Evolutionary conservation across 129 eudicot genomes (phyloP), one percentile per base, ranked within the genome.

Genomic region (Flaveria trinervia): DNA sequence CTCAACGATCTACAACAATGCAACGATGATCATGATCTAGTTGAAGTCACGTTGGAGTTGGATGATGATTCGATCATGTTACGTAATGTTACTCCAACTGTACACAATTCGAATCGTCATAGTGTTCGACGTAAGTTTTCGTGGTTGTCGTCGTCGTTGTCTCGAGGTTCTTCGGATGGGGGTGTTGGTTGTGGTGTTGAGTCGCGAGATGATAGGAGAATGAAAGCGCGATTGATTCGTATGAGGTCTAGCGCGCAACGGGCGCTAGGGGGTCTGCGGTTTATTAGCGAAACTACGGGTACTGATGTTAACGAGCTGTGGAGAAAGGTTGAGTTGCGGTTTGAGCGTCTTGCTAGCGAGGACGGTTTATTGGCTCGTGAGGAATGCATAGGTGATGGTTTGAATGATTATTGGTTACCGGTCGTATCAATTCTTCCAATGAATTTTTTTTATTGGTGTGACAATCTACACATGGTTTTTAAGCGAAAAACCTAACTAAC

Each of bases 231-330:
- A 78, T 68, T 95, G 6, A 83, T 88, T 43, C 75, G 99, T 17
- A 83, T 79, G 15, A 82, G 75, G 73, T 92, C 99, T 4, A 76
- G 92, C 73, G 99, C 99, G 5, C 99, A 92, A 79, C 80, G 95
- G 68, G 99, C 99, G 2, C 85, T 92, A 2, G 86, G 92, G 3
- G 99, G 99, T 9, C 78, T 95, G 11, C 67, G 97, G 57, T 95
- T 95, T 70, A 95, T 95, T 26, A 95, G 90, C 78, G 85, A 85
- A 55, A 89, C 88, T 5, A 86, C 90, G 16, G 76, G 67, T 7
- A 82, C 79, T 2, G 65, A 87, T 30, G 79, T 84, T 2, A 55
- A 79, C 17, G 86, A 75, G 67, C 41, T 85, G 22, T 95, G 99
- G 99, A 82, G 30, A 23, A 81, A 78, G 5, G 99, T 95, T 11